phyloP scores from a whole-genome alignment of 1,284 basidiomycete genomes.

The Athelia sp. region DNA sequence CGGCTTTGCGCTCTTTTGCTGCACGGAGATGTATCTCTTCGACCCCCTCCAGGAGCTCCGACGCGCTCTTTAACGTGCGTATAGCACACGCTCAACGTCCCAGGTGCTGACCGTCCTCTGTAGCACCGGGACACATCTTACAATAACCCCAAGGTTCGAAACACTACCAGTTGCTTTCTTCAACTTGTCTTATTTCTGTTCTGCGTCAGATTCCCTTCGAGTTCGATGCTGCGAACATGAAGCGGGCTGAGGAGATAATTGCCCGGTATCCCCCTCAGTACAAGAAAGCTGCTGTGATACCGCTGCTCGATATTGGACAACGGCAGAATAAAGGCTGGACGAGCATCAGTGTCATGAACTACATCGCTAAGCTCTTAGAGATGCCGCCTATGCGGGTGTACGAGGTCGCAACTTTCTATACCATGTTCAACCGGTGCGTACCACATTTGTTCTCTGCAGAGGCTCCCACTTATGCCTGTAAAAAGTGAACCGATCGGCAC shows the following conservation, averaged over 20 bases:
- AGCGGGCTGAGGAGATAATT: conserved; percentile 86
- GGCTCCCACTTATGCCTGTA: conserved; percentile 2
- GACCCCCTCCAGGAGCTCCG: conserved; percentile 41
- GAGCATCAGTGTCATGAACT: conserved; percentile 99
- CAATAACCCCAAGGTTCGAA: conserved; percentile 79
- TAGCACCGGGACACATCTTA: conserved; percentile 93
- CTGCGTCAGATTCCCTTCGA: conserved; percentile 81
- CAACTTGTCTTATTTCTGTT: background rate
- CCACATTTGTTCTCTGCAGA: background rate
- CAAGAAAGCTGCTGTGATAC: conserved; percentile 97
- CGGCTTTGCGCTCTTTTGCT: conserved; percentile 1
- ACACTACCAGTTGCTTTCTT: background rate
- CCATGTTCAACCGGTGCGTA: conserved; percentile 93
- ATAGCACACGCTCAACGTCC: conserved; percentile 1
- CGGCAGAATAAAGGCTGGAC: conserved; percentile 99
- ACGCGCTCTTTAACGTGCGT: conserved; percentile 59
- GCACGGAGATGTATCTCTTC: conserved; percentile 37
- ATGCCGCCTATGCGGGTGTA: conserved; percentile 99
- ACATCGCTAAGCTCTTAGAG: conserved; percentile 87
- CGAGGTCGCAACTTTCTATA: conserved; percentile 99
- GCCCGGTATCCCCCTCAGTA: conserved; percentile 94
- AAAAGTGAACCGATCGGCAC: conserved; percentile 89
- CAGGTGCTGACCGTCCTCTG: background rate
- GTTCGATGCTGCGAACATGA: conserved; percentile 79
- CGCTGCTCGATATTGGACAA: conserved; percentile 94